Percentiles rank a stretch among this genome's conserved stretches.
Conservation (phyloP, 1,284 basidiomycete genomes). For the Ceratobasidium sp. region DNA sequence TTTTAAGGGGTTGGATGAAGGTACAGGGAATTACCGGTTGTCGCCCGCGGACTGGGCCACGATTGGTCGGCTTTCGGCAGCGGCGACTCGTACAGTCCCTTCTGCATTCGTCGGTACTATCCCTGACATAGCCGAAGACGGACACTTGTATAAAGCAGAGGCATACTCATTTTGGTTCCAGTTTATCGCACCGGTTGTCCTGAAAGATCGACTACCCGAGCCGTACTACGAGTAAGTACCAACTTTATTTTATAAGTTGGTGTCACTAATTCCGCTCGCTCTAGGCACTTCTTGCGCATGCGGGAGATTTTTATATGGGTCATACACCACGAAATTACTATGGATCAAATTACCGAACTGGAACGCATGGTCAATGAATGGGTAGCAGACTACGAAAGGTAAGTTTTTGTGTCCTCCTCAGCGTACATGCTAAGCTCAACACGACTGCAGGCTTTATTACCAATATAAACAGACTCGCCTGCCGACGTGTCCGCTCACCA, state of each 20-base stretch:
- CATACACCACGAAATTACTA: slow-evolving; percentile 15
- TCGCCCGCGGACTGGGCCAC: neutral
- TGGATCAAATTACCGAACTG: neutral
- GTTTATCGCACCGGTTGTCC: slow-evolving; percentile 54
- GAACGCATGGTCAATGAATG: slow-evolving; percentile 28
- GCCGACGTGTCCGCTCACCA: slow-evolving; percentile 58
- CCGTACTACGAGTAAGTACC: slow-evolving; percentile 54
- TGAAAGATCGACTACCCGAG: slow-evolving; percentile 51
- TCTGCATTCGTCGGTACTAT: slow-evolving; percentile 39
- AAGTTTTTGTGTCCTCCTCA: neutral
- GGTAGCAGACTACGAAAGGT: slow-evolving; percentile 44
- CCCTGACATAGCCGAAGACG: slow-evolving; percentile 37
- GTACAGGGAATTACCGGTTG: neutral
- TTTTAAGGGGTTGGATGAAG: slow-evolving; percentile 31
- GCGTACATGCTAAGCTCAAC: too few species aligned
- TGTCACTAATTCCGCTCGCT: neutral
- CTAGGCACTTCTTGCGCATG: slow-evolving; percentile 36
- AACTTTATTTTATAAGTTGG: slow-evolving; percentile 41
- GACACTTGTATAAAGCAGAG: slow-evolving; percentile 56
- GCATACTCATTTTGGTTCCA: slow-evolving; percentile 58
- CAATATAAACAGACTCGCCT: slow-evolving; percentile 55
- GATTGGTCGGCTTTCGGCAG: slow-evolving; percentile 4
- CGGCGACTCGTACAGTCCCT: slow-evolving; percentile 35
- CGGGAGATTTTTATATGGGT: slow-evolving; percentile 21
- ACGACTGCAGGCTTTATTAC: slow-evolving; percentile 59